phyloP scores from a whole-genome alignment of 257 asterid genomes.

The Solanum peruvianum region DNA sequence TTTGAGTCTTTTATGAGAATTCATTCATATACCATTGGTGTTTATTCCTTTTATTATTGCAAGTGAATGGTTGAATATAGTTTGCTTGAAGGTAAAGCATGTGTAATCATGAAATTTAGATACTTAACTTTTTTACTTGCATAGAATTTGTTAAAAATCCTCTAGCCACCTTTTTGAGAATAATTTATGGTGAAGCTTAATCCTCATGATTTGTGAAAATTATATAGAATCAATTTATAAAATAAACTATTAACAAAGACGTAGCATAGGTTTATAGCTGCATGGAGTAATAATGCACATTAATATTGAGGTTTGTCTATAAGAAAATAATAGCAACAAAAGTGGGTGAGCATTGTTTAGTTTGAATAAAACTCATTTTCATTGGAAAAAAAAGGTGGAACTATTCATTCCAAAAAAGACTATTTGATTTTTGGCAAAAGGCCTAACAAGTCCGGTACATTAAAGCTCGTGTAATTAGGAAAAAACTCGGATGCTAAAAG shows the following conservation, averaged over 20 bases:
- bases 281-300: background rate
- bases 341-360: background rate
- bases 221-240: background rate
- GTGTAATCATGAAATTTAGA: background rate
- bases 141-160: background rate
- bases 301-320: background rate
- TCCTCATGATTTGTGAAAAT: background rate
- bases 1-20: background rate
- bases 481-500: too few relatives aligned
- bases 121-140: background rate
- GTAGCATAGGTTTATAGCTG: background rate
- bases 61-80: background rate
- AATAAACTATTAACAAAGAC: background rate
- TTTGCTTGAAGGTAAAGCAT: slow-evolving; percentile 10
- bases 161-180: background rate
- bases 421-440: background rate
- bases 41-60: background rate
- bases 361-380: background rate
- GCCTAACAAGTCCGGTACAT: too few relatives aligned
- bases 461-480: too few relatives aligned
- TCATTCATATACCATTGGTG: background rate
- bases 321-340: background rate
- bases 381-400: background rate
- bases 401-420: background rate
- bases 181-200: background rate